Percentiles rank a stretch among this genome's conserved stretches.
phyloP scores from a whole-genome alignment of 805 yeast species.

The Kockiozyma suomiensis region DNA sequence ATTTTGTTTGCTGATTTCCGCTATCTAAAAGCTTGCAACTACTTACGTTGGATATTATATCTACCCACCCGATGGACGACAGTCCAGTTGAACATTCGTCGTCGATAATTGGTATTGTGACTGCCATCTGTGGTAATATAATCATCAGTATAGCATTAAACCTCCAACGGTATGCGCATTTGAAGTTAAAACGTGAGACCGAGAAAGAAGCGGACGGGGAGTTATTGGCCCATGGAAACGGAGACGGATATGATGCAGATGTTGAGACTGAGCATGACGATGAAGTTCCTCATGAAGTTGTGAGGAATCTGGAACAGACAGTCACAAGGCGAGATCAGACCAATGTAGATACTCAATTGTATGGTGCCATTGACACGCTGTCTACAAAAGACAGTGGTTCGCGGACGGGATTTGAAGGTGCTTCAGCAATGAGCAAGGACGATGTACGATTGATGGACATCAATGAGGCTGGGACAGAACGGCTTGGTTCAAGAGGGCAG shows the following conservation, averaged over 20 bases:
- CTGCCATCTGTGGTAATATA: constrained; percentile 46
- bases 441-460: not conserved
- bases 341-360: not conserved
- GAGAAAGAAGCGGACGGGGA: not conserved
- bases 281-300: not conserved
- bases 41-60: no score
- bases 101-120: constrained; percentile 42
- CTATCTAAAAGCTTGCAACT: no score
- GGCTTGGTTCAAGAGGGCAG: not conserved
- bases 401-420: not conserved
- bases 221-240: not conserved
- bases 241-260: constrained; percentile 14
- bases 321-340: not conserved
- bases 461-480: not conserved
- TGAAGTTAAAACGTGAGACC: constrained; percentile 36
- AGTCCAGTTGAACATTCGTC: constrained; percentile 12
- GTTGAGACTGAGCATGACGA: constrained; percentile 1
- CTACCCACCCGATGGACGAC: constrained; percentile 3
- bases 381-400: not conserved
- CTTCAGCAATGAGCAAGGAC: not conserved
- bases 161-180: constrained; percentile 48
- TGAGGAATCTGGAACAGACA: not conserved
- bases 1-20: no score
- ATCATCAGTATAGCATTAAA: constrained; percentile 47
- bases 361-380: not conserved